Conservation (phyloP, 257 asterid species). For the Solanum chilense region DNA sequence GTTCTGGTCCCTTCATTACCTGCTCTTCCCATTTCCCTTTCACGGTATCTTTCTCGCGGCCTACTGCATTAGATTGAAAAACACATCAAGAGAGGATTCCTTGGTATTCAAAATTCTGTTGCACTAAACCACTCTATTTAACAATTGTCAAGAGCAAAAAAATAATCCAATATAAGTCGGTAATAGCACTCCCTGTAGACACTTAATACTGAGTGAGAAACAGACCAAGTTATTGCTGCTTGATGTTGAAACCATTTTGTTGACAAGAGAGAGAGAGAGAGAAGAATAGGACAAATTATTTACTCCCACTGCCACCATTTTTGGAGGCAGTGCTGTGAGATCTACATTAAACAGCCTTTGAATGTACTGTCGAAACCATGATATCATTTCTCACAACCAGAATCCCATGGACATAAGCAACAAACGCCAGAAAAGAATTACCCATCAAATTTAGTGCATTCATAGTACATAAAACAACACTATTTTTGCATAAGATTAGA, state of each 20-base stretch:
- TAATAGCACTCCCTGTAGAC: background rate
- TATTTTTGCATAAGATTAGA: background rate
- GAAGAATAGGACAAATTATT: background rate
- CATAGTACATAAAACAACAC: background rate
- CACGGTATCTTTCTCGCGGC: conserved; percentile 73
- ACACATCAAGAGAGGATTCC: background rate
- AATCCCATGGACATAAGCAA: background rate
- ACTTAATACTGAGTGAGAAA: background rate
- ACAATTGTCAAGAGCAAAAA: background rate
- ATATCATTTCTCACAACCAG: background rate
- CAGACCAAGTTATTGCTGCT: background rate
- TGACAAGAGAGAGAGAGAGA: background rate
- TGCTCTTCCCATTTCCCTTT: conserved; percentile 68
- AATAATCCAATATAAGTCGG: background rate
- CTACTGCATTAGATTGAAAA: conserved; percentile 20
- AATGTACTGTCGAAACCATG: background rate
- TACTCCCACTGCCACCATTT: background rate
- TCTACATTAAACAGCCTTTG: background rate
- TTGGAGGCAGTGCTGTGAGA: background rate
- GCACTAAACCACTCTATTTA: background rate
- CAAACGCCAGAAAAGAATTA: background rate
- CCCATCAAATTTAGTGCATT: background rate
- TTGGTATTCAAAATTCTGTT: background rate
- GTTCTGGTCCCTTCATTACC: conserved; percentile 50
- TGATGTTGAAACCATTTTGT: background rate